phyloP scores from a whole-genome alignment of 2,329 filamentous ascomycete species.

The Botryotinia convoluta region DNA sequence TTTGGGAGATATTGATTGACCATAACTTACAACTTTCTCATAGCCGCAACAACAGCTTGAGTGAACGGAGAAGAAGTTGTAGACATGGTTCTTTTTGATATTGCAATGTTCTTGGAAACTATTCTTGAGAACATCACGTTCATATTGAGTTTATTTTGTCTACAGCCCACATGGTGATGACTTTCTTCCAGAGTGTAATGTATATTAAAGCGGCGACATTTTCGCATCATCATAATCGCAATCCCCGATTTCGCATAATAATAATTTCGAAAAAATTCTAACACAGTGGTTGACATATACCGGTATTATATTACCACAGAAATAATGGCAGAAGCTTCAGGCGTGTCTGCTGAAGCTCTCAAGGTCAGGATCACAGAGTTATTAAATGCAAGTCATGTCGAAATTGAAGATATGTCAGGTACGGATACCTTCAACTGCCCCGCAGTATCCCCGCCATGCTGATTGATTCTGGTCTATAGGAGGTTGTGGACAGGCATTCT shows the following conservation, averaged over 20 bases:
- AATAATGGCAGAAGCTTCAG: conserved; percentile 53
- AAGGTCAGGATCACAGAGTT: conserved; percentile 65
- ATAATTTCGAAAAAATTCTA: conserved; percentile 5
- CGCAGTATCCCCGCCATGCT: conserved; percentile 19
- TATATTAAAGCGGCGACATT: conserved; percentile 20
- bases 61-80: conserved; percentile 48
- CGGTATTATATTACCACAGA: neutral
- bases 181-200: neutral
- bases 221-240: conserved; percentile 9
- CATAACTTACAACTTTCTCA: conserved; percentile 71
- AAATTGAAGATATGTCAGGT: conserved; percentile 93
- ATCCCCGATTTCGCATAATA: conserved; percentile 16
- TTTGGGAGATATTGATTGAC: conserved; percentile 10
- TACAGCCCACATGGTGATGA: conserved; percentile 2
- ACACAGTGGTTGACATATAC: neutral
- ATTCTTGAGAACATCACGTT: conserved; percentile 28
- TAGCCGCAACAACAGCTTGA: conserved; percentile 68
- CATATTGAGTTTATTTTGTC: conserved; percentile 6
- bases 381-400: conserved; percentile 73
- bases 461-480: conserved; percentile 44
- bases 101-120: conserved; percentile 23
- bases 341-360: conserved; percentile 72
- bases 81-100: conserved; percentile 29
- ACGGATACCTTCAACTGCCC: conserved; percentile 38
- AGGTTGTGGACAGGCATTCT: conserved; percentile 69